Conservation (phyloP, 2,329 filamentous ascomycete genomes). For the Trichophyton simii region DNA sequence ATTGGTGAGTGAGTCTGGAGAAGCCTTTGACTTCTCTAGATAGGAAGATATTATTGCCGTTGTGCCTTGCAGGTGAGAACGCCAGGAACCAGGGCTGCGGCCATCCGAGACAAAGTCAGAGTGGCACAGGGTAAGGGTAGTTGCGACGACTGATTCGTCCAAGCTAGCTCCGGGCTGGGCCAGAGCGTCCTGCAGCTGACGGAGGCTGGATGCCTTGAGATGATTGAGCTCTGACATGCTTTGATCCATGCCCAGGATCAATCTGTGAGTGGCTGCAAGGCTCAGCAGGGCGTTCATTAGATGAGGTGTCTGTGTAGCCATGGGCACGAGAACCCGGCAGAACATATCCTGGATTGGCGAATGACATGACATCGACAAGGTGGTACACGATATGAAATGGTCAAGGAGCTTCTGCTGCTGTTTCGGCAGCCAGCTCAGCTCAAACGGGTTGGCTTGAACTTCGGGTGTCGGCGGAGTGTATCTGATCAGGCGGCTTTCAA, state of each 20-base stretch:
- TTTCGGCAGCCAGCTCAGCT: conserved; percentile 6
- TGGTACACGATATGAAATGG: conserved; percentile 27
- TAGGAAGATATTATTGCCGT: conserved; percentile 13
- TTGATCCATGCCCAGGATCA: conserved; percentile 30
- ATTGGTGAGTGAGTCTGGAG: conserved; percentile 4
- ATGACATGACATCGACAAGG: conserved; percentile 20
- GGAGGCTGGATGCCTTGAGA: conserved; percentile 9
- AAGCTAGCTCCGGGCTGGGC: conserved; percentile 5
- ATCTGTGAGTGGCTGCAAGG: conserved; percentile 16
- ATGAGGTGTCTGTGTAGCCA: conserved; percentile 15
- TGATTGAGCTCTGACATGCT: conserved; percentile 9
- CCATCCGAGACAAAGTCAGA: conserved; percentile 13
- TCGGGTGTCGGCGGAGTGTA: not conserved
- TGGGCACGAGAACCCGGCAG: conserved; percentile 15
- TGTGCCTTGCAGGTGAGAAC: conserved; percentile 13
- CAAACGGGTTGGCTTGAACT: not conserved
- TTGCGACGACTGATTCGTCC: conserved; percentile 12
- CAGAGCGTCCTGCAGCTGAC: conserved; percentile 9
- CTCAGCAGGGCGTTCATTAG: conserved; percentile 13
- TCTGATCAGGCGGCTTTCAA: not conserved
- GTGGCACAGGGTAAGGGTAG: conserved; percentile 12
- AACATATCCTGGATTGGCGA: conserved; percentile 14
- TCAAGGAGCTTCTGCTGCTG: conserved; percentile 13
- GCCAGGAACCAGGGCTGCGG: conserved; percentile 12
- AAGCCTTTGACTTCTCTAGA: conserved; percentile 7